Base-by-base conservation (phyloP, 441 rosid genomes). In the Pelargonium myrrhifolium region DNA sequence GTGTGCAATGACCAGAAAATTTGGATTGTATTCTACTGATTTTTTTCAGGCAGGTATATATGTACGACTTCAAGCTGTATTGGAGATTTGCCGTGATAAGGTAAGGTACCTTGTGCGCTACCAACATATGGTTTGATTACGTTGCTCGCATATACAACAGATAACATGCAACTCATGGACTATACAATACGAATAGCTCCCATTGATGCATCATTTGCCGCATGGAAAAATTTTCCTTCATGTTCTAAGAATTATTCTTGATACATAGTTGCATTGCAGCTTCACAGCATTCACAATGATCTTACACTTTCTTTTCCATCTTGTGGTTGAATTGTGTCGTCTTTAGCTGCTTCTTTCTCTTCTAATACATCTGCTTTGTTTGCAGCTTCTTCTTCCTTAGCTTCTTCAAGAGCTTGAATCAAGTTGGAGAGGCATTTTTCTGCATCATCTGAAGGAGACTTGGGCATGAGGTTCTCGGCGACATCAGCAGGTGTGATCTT, bases 401-500 rank as follows among this genome's bases (percentile, higher is more conserved):
- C 70, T 8, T 17, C 72, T 61, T 67, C 39, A 31, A 69, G 65
- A 72, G 78, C 76, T 40, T 70, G 61, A 22, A 71, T 72, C 71
- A 72, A 64, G 55, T 47, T 66, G 18, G 21, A 1, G 59, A 59
- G 66, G 42, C 82, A 63, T 24, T 9, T 70, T 66, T 71, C 75
- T 9, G 43, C 68, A 68, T 73, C 74, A 4, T 74, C 66, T 1
- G 49, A 43, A 6, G 71, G 26, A 1, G 64, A 70, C 43, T 72
- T 69, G 0, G 76, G 81, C 69, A 75, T 78, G 70, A 72, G 26
- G 60, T 72, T 75, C 66, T 75, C 79, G 1, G 75, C 79, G 6
- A 77, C 81, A 73, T 80, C 81, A 12, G 81, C 81, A 3, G 83
- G 83, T 2, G 69, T 72, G 68, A 77, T 77, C 1, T 75, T 53